Evolutionary conservation across 306 rosid species (phyloP).

Genomic region (Fragaria vesca): DNA sequence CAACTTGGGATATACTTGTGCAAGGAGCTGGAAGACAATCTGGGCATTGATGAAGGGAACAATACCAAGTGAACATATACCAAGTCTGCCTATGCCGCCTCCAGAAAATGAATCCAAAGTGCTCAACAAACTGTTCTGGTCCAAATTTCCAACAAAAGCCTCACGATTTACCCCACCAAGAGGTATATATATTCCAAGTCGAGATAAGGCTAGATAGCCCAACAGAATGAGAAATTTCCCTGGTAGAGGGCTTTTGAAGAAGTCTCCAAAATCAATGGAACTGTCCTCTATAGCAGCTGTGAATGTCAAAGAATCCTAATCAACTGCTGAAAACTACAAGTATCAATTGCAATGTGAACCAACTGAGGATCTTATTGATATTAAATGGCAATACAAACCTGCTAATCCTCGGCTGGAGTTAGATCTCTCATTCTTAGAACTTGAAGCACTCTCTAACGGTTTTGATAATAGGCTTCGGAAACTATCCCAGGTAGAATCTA

Average conservation of each 20-base stretch:
- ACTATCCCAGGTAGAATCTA: conserved; percentile 54
- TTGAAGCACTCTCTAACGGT: conserved; percentile 55
- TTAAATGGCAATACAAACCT: conserved; percentile 48
- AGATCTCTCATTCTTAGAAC: conserved; percentile 69
- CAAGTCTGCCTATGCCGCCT: conserved; percentile 96
- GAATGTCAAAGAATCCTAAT: conserved; percentile 34
- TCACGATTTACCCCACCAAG: conserved; percentile 93
- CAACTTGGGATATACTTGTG: conserved; percentile 89
- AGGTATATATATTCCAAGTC: conserved; percentile 90
- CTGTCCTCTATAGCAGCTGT: conserved; percentile 95
- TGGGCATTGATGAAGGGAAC: conserved; percentile 95
- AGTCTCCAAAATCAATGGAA: conserved; percentile 92
- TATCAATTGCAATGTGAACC: conserved; percentile 17
- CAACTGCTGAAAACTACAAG: conserved; percentile 29
- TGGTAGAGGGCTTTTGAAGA: conserved; percentile 90
- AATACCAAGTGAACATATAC: conserved; percentile 89
- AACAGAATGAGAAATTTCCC: conserved; percentile 91
- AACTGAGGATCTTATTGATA: neutral
- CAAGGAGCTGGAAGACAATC: conserved; percentile 96
- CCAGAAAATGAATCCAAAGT: conserved; percentile 96
- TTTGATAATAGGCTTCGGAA: conserved; percentile 47
- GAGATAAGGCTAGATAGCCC: conserved; percentile 78
- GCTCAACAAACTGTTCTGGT: conserved; percentile 79
- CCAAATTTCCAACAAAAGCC: conserved; percentile 94
- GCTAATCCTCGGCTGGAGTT: conserved; percentile 74